Evolutionary conservation across 1,284 basidiomycete genomes (phyloP).

Genomic region (Tremellales sp.): DNA sequence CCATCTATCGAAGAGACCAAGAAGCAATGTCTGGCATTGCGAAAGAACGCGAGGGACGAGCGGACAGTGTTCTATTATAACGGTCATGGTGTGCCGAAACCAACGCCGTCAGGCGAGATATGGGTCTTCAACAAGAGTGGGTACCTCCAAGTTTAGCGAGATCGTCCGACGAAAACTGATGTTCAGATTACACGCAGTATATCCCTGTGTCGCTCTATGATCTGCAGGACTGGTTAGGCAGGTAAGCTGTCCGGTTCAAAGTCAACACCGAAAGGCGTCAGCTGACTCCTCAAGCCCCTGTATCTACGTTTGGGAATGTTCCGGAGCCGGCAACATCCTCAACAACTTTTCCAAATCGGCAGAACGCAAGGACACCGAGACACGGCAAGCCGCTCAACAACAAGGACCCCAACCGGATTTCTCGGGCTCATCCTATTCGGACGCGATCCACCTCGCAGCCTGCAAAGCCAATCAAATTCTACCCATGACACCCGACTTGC

Average conservation of each 20-base stretch:
- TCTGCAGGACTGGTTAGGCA: constrained; percentile 81
- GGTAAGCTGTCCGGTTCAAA: constrained; percentile 27
- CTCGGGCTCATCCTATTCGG: constrained; percentile 66
- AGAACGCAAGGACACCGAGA: constrained; percentile 75
- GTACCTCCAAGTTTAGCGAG: no score
- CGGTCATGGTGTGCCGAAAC: constrained; percentile 95
- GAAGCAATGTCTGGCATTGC: constrained; percentile 77
- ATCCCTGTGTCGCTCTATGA: constrained; percentile 94
- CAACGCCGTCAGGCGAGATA: constrained; percentile 91
- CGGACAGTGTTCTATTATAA: constrained; percentile 97
- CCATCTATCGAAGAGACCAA: constrained; percentile 93
- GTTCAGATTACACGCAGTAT: constrained; percentile 83
- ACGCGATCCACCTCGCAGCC: constrained; percentile 92
- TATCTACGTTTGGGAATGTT: constrained; percentile 99
- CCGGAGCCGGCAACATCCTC: constrained; percentile 88
- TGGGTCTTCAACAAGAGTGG: constrained; percentile 93
- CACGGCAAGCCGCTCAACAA: constrained; percentile 25
- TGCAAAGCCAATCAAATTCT: constrained; percentile 88
- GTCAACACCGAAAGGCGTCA: no score
- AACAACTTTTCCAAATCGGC: constrained; percentile 87
- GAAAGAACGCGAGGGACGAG: constrained; percentile 88
- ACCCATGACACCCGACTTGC: constrained; percentile 92
- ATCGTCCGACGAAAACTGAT: constrained; percentile 3
- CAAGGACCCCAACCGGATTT: constrained; percentile 48
- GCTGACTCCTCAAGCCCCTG: constrained; percentile 64